Percentiles rank a stretch among this genome's conserved stretches.
Evolutionary conservation across 495 filamentous ascomycete species (phyloP).

Genomic region (Penicillium turbatum): DNA sequence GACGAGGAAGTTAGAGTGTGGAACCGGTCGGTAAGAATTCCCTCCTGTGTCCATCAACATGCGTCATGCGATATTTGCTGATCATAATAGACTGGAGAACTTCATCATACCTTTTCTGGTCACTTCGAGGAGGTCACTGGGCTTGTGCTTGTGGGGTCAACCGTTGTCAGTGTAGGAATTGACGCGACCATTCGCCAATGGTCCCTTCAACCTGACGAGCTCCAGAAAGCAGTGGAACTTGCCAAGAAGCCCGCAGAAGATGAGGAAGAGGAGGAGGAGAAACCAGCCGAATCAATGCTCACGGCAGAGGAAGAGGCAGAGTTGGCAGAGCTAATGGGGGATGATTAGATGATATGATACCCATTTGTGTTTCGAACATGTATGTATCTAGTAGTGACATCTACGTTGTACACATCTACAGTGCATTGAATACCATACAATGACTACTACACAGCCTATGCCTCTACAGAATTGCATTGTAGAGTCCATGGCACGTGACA

Average conservation of each 20-base stretch:
- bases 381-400: not conserved
- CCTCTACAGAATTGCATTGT: not conserved
- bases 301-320: conserved; percentile 83
- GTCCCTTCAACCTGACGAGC: conserved; percentile 60
- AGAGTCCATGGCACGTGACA: conserved; percentile 25
- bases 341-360: conserved; percentile 35
- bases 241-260: conserved; percentile 51
- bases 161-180: conserved; percentile 75
- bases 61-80: conserved; percentile 17
- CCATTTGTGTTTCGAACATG: conserved; percentile 7
- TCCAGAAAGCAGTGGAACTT: conserved; percentile 57
- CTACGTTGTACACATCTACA: not conserved
- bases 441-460: not conserved
- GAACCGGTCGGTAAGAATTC: conserved; percentile 56
- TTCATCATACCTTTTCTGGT: conserved; percentile 72
- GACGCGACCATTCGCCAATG: conserved; percentile 85
- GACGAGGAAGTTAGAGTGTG: conserved; percentile 91
- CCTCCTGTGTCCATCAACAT: not conserved
- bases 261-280: conserved; percentile 32
- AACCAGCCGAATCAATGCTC: conserved; percentile 44
- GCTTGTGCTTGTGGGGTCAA: conserved; percentile 57
- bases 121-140: conserved; percentile 93
- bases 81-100: conserved; percentile 54
- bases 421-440: not conserved
- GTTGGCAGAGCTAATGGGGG: conserved; percentile 82